These are phyloP conservation scores for Chlamydomonas applanata DNA, from an alignment of 139 green algal species.

Conservation along the genomic window DNA sequence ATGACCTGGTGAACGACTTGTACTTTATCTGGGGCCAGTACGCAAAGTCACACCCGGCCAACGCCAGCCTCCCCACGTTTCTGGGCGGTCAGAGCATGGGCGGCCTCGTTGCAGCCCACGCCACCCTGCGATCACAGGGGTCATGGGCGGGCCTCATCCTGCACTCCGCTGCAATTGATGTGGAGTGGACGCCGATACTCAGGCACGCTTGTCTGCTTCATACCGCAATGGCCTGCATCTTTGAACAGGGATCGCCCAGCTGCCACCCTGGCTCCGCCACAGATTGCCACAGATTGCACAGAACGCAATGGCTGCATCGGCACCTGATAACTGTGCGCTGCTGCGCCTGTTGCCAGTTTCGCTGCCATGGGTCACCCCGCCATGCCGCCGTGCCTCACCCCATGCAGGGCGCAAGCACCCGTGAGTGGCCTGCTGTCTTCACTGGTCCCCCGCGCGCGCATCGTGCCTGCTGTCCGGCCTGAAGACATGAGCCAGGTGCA, in stretches of 20 bases:
- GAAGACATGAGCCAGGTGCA: conserved; percentile 55
- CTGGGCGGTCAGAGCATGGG: conserved; percentile 68
- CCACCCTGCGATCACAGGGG: conserved; percentile 40
- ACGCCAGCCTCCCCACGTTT: conserved; percentile 24
- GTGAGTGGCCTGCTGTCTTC: conserved; percentile 55
- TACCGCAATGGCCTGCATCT: no score
- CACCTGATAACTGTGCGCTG: no score
- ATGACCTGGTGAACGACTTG: conserved; percentile 49
- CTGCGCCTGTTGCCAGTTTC: no score
- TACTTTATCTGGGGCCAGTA: conserved; percentile 16
- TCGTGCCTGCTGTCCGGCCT: conserved; percentile 65
- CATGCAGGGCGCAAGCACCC: conserved; percentile 55
- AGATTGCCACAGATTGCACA: no score
- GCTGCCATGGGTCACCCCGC: no score
- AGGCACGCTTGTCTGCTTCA: no score
- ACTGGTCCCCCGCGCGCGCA: conserved; percentile 47
- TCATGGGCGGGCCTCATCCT: conserved; percentile 61
- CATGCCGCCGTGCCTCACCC: background rate
- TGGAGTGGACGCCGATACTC: conserved; percentile 69
- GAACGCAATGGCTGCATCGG: no score
- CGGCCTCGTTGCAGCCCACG: conserved; percentile 54
- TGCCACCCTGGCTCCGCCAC: no score
- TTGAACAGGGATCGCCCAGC: no score
- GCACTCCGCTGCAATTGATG: conserved; percentile 61
- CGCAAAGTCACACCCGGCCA: background rate